Evolutionary conservation across 129 eudicot species (phyloP).

Genomic region (Silybum marianum): DNA sequence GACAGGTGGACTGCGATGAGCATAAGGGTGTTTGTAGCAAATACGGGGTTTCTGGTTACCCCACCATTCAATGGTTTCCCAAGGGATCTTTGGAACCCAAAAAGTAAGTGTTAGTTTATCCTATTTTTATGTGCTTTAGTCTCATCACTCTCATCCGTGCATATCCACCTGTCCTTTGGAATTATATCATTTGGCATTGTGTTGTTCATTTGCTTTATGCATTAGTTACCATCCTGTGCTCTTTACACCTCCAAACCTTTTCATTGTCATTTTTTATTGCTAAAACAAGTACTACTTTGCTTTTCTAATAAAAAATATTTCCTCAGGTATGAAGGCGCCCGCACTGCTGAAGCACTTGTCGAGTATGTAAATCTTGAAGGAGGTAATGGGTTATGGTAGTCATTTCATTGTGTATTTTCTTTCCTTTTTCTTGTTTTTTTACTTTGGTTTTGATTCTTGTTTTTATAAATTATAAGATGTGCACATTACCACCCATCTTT

Average conservation of each 20-base stretch:
- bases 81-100: constrained; percentile 98
- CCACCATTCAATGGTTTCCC: constrained; percentile 98
- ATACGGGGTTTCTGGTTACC: constrained; percentile 90
- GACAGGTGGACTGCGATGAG: constrained; percentile 95
- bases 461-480: background rate
- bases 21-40: constrained; percentile 83
- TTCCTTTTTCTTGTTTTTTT: background rate
- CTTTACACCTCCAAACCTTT: background rate
- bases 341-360: constrained; percentile 89
- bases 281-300: background rate
- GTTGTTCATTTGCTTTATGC: constrained; percentile 7
- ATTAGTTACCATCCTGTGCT: background rate
- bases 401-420: background rate
- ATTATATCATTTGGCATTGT: background rate
- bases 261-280: background rate
- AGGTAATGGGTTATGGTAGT: constrained; percentile 50
- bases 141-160: background rate
- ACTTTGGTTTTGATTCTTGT: background rate
- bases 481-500: background rate
- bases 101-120: constrained; percentile 52
- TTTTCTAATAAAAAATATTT: constrained; percentile 1
- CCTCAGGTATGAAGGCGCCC: constrained; percentile 89
- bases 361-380: constrained; percentile 90
- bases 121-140: background rate
- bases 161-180: background rate